Conservation (phyloP, 2,329 filamentous ascomycete genomes). For the Fusarium falciforme region DNA sequence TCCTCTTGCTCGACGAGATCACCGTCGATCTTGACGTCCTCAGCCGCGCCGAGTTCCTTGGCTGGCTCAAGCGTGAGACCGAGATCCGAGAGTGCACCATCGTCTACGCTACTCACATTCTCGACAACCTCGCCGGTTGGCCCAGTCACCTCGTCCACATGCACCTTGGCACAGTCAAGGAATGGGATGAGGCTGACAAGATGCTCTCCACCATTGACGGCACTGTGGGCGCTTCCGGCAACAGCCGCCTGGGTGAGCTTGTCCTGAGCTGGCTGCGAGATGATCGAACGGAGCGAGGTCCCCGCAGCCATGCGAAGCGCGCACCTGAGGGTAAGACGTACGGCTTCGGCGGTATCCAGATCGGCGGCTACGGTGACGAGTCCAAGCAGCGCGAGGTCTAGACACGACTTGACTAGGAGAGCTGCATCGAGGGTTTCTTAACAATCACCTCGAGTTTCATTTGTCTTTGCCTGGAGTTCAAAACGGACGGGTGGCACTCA, state of each 20-base stretch:
- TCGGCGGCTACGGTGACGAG: conserved; percentile 70
- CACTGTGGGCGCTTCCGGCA: conserved; percentile 64
- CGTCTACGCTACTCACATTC: conserved; percentile 96
- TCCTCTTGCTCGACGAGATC: conserved; percentile 93
- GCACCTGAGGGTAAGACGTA: conserved; percentile 75
- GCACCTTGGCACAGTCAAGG: conserved; percentile 87
- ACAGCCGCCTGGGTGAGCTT: conserved; percentile 86
- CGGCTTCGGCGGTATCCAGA: conserved; percentile 59
- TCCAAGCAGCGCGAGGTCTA: conserved; percentile 51
- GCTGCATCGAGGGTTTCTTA: conserved; percentile 32
- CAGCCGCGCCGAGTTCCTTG: conserved; percentile 84
- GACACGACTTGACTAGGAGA: neutral
- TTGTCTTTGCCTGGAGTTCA: conserved; percentile 22
- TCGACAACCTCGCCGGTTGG: conserved; percentile 95
- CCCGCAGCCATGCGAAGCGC: conserved; percentile 69
- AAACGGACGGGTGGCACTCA: conserved; percentile 43
- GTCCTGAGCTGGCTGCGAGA: conserved; percentile 88
- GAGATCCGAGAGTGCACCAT: conserved; percentile 86
- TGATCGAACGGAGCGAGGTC: conserved; percentile 83
- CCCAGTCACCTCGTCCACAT: conserved; percentile 97
- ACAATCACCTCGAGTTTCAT: conserved; percentile 28
- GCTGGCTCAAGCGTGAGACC: conserved; percentile 88
- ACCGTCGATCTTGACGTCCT: conserved; percentile 96
- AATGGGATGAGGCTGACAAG: conserved; percentile 80
- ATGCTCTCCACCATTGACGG: conserved; percentile 69